These are phyloP conservation scores for Xylaria cubensis DNA, from an alignment of 495 filamentous ascomycete genomes.

Conservation along the genomic window DNA sequence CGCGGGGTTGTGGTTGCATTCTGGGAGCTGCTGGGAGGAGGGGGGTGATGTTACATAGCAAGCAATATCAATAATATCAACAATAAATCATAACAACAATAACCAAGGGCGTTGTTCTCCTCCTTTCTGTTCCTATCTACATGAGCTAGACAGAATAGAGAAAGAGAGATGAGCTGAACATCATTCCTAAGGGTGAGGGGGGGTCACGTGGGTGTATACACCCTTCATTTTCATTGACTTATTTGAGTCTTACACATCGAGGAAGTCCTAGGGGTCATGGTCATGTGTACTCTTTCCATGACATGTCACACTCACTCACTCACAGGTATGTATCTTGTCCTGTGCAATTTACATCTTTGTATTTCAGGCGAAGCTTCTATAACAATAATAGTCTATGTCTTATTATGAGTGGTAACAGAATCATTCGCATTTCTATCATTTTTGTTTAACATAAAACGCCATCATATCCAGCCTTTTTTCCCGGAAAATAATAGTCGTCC, in stretches of 20 bases:
- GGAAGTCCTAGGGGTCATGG: background rate
- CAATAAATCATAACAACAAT: background rate
- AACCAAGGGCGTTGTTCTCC: background rate
- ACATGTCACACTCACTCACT: background rate
- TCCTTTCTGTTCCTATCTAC: too few relatives aligned
- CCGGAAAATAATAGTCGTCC: background rate
- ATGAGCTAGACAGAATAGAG: background rate
- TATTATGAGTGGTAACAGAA: background rate
- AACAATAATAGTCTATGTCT: background rate
- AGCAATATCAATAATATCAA: background rate
- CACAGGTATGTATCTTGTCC: background rate
- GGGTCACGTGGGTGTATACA: background rate
- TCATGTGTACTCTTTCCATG: background rate
- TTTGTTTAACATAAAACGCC: background rate
- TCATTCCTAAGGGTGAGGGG: background rate
- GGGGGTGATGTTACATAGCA: background rate
- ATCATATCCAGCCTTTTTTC: background rate
- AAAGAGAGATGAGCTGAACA: background rate
- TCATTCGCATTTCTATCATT: background rate
- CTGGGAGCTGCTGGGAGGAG: background rate
- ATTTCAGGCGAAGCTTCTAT: background rate
- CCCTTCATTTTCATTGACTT: background rate
- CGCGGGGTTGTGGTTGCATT: constrained; percentile 10
- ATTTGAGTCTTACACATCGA: background rate
- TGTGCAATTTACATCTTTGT: background rate